phyloP scores from a whole-genome alignment of 2,329 filamentous ascomycete species.

The Dactylellina cionopaga region DNA sequence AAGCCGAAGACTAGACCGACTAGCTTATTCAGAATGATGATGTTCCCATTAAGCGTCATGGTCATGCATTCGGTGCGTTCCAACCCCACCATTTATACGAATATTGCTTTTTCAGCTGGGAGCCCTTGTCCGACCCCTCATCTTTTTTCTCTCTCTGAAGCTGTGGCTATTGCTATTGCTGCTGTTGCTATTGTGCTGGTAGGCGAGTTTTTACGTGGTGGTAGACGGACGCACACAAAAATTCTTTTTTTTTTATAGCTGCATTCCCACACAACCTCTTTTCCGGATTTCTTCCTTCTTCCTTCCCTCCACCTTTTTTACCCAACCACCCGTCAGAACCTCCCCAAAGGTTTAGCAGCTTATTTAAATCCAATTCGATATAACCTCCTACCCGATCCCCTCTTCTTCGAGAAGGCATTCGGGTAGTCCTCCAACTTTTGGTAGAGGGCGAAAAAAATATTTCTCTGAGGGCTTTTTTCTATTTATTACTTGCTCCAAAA shows the following conservation, averaged over 20 bases:
- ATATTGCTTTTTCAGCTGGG: slow-evolving; percentile 26
- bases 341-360: slow-evolving; percentile 21
- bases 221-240: slow-evolving; percentile 47
- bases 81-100: slow-evolving; percentile 1
- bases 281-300: neutral
- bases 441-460: slow-evolving; percentile 40
- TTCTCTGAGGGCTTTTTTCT: slow-evolving; percentile 36
- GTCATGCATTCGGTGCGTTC: slow-evolving; percentile 5
- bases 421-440: slow-evolving; percentile 46
- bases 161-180: no score
- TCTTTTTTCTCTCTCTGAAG: no score
- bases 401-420: slow-evolving; percentile 44
- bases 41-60: slow-evolving; percentile 6
- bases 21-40: neutral
- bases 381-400: slow-evolving; percentile 43
- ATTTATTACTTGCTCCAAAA: slow-evolving; percentile 1
- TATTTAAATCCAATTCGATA: slow-evolving; percentile 15
- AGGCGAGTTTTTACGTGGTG: neutral
- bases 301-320: slow-evolving; percentile 5
- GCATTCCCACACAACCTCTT: slow-evolving; percentile 29
- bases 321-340: slow-evolving; percentile 27
- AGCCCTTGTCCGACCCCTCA: no score
- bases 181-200: neutral
- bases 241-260: slow-evolving; percentile 45
- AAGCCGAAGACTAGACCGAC: slow-evolving; percentile 40